Percentiles rank a stretch among this genome's conserved stretches.
These are phyloP conservation scores for Phytophthora fragariae DNA, from an alignment of 352 stramenopile genomes.

Conservation along the genomic window DNA sequence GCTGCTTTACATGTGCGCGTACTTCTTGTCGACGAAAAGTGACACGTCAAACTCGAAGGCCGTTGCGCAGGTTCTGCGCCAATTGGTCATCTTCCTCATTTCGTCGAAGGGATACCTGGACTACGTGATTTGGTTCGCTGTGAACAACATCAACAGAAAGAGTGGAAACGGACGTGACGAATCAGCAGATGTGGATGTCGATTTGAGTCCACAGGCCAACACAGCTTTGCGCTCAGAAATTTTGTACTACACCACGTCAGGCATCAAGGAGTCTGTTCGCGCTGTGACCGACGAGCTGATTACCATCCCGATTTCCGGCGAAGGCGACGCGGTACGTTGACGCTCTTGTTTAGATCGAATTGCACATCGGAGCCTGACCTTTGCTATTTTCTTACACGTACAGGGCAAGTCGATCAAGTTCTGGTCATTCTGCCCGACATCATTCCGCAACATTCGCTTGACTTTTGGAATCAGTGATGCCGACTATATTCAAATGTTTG, in stretches of 20 bases:
- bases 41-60: constrained; percentile 60
- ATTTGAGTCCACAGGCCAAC: constrained; percentile 90
- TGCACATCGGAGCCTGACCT: neutral
- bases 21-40: constrained; percentile 85
- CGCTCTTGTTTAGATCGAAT: neutral
- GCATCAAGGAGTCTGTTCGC: constrained; percentile 88
- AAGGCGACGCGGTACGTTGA: constrained; percentile 64
- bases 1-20: constrained; percentile 91
- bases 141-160: constrained; percentile 88
- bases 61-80: constrained; percentile 78
- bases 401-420: constrained; percentile 88
- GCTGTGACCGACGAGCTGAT: constrained; percentile 79
- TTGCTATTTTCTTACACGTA: constrained; percentile 1
- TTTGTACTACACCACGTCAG: constrained; percentile 91
- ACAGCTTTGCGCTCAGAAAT: constrained; percentile 89
- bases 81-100: constrained; percentile 87
- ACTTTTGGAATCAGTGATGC: constrained; percentile 84
- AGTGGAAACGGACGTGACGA: constrained; percentile 57
- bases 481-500: constrained; percentile 87
- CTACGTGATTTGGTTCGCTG: constrained; percentile 91
- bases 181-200: constrained; percentile 84
- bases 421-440: constrained; percentile 86
- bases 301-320: constrained; percentile 81
- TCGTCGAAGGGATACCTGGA: constrained; percentile 87
- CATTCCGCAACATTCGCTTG: constrained; percentile 88